Base-by-base conservation (phyloP, 495 filamentous ascomycete genomes). In the Aspergillus mulundensis region DNA sequence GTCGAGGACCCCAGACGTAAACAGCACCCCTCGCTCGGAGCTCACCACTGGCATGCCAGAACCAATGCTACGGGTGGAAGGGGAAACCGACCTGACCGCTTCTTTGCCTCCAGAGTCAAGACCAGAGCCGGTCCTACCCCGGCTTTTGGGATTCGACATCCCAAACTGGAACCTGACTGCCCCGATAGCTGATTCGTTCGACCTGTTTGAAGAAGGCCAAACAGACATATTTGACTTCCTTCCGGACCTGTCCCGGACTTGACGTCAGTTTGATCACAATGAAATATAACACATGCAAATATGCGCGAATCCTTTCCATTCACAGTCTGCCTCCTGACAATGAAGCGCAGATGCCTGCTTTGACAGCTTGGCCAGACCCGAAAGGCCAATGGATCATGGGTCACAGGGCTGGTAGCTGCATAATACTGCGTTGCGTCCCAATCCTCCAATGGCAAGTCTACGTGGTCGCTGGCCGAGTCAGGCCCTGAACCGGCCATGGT, bases 161-260 rank as follows among this genome's bases (percentile, higher is more conserved):
- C 73, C 73, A 2, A 76, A 69, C 44, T 76, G 73, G 73, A 71
- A 69, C 11, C 60, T 76, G 50, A 74, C 71, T 0, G 71, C 71
- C 47, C 67, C 73, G 0, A 74, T 76, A 54, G 71, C 73, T 14
- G 71, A 76, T 38, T 76, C 73, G 4, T 76, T 76, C 52, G 73
- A 72, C 12, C 62, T 76, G n/a, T 76, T 76, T 36, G 73, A 76
- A 36, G 73, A 76, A 48, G 73, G 67, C 2, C 73, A 76, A 53
- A 74, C 71, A 44, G 73, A 76, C 46, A 66, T 76, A 23, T 76
- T 76, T 58, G 73, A 76, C 51, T 76, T 76, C 50, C 58, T 76
- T 25, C 73, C 71, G 18, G 68, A 68, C 66, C 66, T 34, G 63
- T 74, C 48, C 69, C 71, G 30, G 20, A 15, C 19, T 38, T 50